Evolutionary conservation across 176 grass and related monocot genomes (phyloP).

Genomic region (Secale cereale): DNA sequence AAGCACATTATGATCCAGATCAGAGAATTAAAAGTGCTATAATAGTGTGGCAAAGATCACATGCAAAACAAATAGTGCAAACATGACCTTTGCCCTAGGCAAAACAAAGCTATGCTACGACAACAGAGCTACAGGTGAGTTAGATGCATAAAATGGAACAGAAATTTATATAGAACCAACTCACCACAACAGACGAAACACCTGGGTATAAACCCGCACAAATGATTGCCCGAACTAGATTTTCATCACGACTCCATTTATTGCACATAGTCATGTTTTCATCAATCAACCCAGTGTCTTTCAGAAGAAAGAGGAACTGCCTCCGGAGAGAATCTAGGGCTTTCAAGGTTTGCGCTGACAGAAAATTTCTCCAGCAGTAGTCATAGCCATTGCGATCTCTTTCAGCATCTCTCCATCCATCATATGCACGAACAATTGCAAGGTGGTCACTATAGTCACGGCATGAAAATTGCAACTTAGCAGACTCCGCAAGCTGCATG

Average conservation of each 20-base stretch:
- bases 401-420: conserved; percentile 97
- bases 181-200: conserved; percentile 96
- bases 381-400: conserved; percentile 89
- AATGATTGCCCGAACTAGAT: conserved; percentile 79
- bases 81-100: neutral
- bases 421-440: conserved; percentile 80
- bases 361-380: conserved; percentile 99
- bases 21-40: neutral
- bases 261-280: conserved; percentile 69
- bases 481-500: conserved; percentile 87
- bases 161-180: conserved; percentile 17
- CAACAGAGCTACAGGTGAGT: neutral
- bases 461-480: conserved; percentile 88
- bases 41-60: neutral
- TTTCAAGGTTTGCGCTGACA: conserved; percentile 87
- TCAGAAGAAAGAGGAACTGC: conserved; percentile 85
- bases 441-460: conserved; percentile 90
- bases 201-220: conserved; percentile 97
- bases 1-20: conserved; percentile 21
- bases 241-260: conserved; percentile 90
- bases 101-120: neutral
- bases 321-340: conserved; percentile 87
- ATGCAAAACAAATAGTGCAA: neutral
- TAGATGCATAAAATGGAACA: conserved; percentile 11
- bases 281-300: conserved; percentile 85